Evolutionary conservation across 1,139 yeast species (phyloP).

Genomic region (Taphrina communis): DNA sequence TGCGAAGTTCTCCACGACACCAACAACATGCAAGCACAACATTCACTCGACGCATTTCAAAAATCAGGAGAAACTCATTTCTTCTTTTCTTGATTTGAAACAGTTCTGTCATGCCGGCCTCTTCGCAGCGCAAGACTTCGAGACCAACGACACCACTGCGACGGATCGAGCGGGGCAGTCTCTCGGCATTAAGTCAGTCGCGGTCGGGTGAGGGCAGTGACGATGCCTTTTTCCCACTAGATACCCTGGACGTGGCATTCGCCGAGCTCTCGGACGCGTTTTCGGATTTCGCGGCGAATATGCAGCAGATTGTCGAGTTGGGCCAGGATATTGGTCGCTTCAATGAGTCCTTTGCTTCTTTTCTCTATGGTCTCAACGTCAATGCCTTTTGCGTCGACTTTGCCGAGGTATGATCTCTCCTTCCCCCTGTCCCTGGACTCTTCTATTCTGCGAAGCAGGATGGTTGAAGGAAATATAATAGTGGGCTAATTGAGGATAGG

Average conservation of each 20-base stretch:
- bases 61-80: too few relatives aligned
- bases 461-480: background rate
- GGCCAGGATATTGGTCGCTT: constrained; percentile 62
- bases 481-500: constrained; percentile 18
- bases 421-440: background rate
- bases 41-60: background rate
- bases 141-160: constrained; percentile 49
- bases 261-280: constrained; percentile 60
- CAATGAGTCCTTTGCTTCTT: constrained; percentile 69
- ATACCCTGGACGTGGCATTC: constrained; percentile 48
- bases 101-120: constrained; percentile 10
- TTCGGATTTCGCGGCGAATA: constrained; percentile 61
- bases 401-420: constrained; percentile 50
- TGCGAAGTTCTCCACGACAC: background rate
- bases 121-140: constrained; percentile 37
- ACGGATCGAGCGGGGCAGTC: constrained; percentile 47
- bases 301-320: constrained; percentile 58
- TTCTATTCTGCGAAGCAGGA: too few relatives aligned
- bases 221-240: constrained; percentile 45
- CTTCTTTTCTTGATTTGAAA: too few relatives aligned
- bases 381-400: constrained; percentile 76
- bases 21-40: background rate
- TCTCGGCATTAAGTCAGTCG: constrained; percentile 46
- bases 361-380: constrained; percentile 66
- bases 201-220: constrained; percentile 41